Evolutionary conservation across 2,329 filamentous ascomycete species (phyloP).

Genomic region (Gaeumannomyces sp.): DNA sequence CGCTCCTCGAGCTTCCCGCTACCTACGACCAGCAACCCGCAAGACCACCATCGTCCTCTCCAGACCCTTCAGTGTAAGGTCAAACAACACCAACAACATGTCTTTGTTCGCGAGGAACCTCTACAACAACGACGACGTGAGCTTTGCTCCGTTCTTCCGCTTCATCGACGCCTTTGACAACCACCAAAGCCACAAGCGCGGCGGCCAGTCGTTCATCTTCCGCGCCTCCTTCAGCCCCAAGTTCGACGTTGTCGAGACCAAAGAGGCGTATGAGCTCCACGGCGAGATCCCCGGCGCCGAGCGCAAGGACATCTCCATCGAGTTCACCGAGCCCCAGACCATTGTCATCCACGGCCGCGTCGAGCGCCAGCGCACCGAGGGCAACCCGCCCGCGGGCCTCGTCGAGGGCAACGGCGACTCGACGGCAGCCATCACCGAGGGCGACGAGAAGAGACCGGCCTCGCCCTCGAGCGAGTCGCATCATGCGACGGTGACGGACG

Average conservation of each 20-base stretch:
- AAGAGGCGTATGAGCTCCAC: constrained; percentile 65
- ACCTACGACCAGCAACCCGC: background rate
- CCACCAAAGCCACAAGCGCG: constrained; percentile 29
- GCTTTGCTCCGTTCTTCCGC: constrained; percentile 44
- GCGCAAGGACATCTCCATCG: constrained; percentile 68
- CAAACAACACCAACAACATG: constrained; percentile 38
- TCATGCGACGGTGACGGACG: constrained; percentile 63
- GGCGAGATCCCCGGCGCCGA: constrained; percentile 73
- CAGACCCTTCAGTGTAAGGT: background rate
- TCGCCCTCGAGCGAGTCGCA: constrained; percentile 32
- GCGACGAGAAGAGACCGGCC: constrained; percentile 20
- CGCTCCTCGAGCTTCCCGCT: background rate
- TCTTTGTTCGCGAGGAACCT: constrained; percentile 51
- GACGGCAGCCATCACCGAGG: constrained; percentile 36
- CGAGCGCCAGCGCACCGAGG: constrained; percentile 56
- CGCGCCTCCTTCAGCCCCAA: constrained; percentile 62
- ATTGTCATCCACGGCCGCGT: constrained; percentile 63
- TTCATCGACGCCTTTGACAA: constrained; percentile 58
- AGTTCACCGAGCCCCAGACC: constrained; percentile 72
- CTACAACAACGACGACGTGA: constrained; percentile 19
- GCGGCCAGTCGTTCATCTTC: constrained; percentile 21
- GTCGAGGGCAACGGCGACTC: constrained; percentile 35
- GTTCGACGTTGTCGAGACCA: constrained; percentile 71
- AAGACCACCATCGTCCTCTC: background rate
- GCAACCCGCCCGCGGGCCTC: constrained; percentile 41